Evolutionary conservation across 768 basidiomycete species (phyloP).

Genomic region (Agaricus bisporus): DNA sequence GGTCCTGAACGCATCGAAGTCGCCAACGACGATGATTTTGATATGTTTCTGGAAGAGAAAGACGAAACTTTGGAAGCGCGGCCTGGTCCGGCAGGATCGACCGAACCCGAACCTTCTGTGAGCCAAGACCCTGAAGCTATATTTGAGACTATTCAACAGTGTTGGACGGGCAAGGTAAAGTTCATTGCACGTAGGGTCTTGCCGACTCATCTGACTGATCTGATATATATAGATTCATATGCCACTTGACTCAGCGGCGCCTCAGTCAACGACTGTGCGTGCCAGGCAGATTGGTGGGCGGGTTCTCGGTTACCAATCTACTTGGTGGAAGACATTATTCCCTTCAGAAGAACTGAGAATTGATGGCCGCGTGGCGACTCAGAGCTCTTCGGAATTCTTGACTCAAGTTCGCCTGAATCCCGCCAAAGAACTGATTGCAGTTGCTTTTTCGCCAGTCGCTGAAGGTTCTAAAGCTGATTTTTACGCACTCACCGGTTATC

Average conservation of each 20-base stretch:
- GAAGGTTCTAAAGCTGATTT: constrained; percentile 44
- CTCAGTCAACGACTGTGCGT: constrained; percentile 57
- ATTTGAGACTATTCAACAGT: constrained; percentile 43
- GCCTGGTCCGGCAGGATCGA: constrained; percentile 15
- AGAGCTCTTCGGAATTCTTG: constrained; percentile 74
- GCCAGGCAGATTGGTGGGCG: constrained; percentile 82
- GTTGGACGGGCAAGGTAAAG: constrained; percentile 75
- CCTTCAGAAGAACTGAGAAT: constrained; percentile 65
- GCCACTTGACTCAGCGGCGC: constrained; percentile 69
- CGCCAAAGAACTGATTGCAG: constrained; percentile 73
- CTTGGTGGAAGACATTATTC: constrained; percentile 73
- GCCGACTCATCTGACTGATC: constrained; percentile 11
- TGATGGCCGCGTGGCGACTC: constrained; percentile 77
- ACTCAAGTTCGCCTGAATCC: constrained; percentile 72
- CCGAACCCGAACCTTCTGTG: constrained; percentile 13
- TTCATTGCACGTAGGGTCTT: neutral
- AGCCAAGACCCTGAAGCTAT: constrained; percentile 23
- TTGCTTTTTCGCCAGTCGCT: constrained; percentile 56
- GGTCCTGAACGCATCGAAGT: constrained; percentile 34
- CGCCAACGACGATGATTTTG: constrained; percentile 77
- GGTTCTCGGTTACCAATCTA: constrained; percentile 45
- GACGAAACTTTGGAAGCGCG: constrained; percentile 29
- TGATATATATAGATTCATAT: constrained; percentile 53
- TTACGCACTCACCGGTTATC: constrained; percentile 55
- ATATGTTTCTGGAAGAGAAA: constrained; percentile 75